Conservation (phyloP, 1,284 basidiomycete genomes). For the Fomitopsis schrenkii region DNA sequence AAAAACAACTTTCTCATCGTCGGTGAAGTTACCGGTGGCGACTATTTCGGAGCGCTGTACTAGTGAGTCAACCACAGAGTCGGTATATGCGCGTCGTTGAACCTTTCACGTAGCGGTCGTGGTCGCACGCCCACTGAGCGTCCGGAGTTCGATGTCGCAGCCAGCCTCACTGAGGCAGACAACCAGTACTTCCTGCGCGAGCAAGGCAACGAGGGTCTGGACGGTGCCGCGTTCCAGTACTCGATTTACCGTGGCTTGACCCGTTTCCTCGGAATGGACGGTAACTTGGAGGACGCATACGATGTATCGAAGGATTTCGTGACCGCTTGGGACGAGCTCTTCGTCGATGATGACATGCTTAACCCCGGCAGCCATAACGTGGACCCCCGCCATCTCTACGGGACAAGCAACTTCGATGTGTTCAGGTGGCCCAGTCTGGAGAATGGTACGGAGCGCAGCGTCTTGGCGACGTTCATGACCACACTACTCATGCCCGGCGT, state of each 20-base stretch:
- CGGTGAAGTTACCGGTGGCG: constrained; percentile 93
- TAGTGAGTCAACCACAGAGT: constrained; percentile 43
- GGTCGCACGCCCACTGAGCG: constrained; percentile 73
- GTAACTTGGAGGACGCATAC: constrained; percentile 84
- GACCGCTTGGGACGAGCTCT: constrained; percentile 86
- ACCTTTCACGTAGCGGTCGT: constrained; percentile 56
- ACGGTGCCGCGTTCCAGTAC: constrained; percentile 86
- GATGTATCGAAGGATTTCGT: constrained; percentile 81
- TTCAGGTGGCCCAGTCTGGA: constrained; percentile 88
- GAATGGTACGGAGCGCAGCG: constrained; percentile 76
- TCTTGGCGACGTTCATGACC: constrained; percentile 74
- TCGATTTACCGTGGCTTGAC: constrained; percentile 82
- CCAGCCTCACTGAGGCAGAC: constrained; percentile 56
- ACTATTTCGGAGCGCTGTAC: constrained; percentile 85
- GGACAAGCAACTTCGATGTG: constrained; percentile 88
- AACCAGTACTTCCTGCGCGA: constrained; percentile 79
- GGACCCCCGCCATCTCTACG: constrained; percentile 87
- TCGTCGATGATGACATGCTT: constrained; percentile 81
- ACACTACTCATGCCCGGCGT: constrained; percentile 84
- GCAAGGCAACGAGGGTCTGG: constrained; percentile 57
- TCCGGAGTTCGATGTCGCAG: constrained; percentile 63
- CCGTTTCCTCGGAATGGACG: constrained; percentile 90
- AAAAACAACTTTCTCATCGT: constrained; percentile 88
- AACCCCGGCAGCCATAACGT: constrained; percentile 63
- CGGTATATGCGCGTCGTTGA: constrained; percentile 2